Evolutionary conservation across 2,329 filamentous ascomycete species (phyloP), one percentile per base, ranked within the genome.

Genomic region (Pseudogymnoascus verrucosus): DNA sequence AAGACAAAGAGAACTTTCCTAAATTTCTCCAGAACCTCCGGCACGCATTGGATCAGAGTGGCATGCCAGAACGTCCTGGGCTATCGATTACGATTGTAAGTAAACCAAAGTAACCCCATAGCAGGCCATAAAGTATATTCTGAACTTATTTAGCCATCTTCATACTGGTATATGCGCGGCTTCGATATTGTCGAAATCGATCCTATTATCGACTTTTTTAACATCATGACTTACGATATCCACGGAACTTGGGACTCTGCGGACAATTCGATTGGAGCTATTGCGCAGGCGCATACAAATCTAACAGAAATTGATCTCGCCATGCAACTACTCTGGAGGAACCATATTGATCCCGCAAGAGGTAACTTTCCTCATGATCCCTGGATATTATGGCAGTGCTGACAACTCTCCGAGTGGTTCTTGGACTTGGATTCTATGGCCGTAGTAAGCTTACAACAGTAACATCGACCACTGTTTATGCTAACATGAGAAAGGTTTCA

Each of bases 321-420:
- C 0, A 59, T 79, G 0, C 73, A 79, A 2, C 75, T 82, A 0
- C 69, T 82, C 3, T 82, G 80, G 78, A 72, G 78, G 4, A 76
- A 74, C 28, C 67, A 75, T 23, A 69, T 84, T 1, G 66, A 71
- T 0, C 72, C 80, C 0, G 62, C 66, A 0, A 78, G 80, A 63
- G 67, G 83, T 10, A 72, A 71, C 5, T 61, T 83, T 3, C 80
- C 80, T 2, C 28, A 78, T 1, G 76, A 21, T n/a, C 8, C 12
- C n/a, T 28, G 16, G 21, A 36, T 14, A 57, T 36, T 8, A 12
- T 34, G 11, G 2, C 4, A 19, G 6, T 7, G 10, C 51, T 57
- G 16, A 57, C 28, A 57, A 14, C 26, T 16, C 3, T 36, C 10
- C 8, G 5, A 57, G 51, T 57, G 51, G 51, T 57, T 57, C 51